Conservation (phyloP, 129 eudicot genomes). For the Dittrichia graveolens region DNA sequence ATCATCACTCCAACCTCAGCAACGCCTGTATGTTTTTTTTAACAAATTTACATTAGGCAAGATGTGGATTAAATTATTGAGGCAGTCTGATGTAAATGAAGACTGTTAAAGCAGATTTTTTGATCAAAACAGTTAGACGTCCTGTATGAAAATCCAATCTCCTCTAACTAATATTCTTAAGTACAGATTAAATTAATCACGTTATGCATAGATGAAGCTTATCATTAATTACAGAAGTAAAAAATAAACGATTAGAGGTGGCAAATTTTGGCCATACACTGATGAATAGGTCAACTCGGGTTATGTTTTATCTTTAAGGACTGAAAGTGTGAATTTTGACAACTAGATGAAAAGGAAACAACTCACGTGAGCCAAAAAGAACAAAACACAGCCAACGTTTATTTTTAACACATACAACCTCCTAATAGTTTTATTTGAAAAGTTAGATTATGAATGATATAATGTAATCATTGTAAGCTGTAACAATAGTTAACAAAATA, state of each 20-base stretch:
- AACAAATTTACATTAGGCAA: slow-evolving; percentile 31
- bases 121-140: neutral
- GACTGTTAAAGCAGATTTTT: neutral
- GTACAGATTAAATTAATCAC: neutral
- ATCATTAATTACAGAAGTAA: neutral
- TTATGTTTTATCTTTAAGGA: neutral
- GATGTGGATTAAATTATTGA: neutral
- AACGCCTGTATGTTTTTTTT: slow-evolving; percentile 55
- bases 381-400: neutral
- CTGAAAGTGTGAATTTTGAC: neutral
- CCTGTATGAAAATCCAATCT: neutral
- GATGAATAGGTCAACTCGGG: neutral
- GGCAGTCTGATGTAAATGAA: neutral
- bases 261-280: neutral
- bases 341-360: neutral
- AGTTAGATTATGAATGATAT: neutral
- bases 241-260: neutral
- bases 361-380: neutral
- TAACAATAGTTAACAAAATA: neutral
- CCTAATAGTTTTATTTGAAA: neutral
- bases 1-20: slow-evolving; percentile 95
- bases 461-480: neutral
- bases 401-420: neutral
- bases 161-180: neutral
- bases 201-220: neutral